A percentile compares a stretch with the other conserved stretches of the same genome.
Evolutionary conservation across 768 basidiomycete genomes (phyloP).

Genomic region (Pseudohyphozyma bogoriensis): DNA sequence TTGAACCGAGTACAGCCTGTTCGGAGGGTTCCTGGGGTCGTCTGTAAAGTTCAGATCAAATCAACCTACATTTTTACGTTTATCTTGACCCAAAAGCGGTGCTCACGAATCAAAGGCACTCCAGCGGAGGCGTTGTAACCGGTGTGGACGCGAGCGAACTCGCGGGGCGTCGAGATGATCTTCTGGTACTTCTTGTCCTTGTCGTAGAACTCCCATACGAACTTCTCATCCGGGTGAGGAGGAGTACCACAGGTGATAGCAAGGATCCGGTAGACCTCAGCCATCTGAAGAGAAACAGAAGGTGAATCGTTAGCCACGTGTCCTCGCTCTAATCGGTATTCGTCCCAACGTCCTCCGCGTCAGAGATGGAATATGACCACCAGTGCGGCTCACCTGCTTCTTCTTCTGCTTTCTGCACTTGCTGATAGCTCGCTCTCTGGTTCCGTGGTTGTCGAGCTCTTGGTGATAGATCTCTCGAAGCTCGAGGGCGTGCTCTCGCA

Average conservation of each 20-base stretch:
- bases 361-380: too few species aligned
- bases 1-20: constrained; percentile 78
- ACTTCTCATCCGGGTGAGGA: constrained; percentile 54
- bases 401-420: constrained; percentile 63
- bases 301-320: neutral
- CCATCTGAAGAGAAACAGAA: constrained; percentile 54
- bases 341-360: too few species aligned
- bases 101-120: constrained; percentile 81
- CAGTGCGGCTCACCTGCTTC: neutral
- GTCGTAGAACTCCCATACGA: constrained; percentile 84
- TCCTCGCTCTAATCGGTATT: neutral
- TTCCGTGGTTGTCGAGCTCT: constrained; percentile 42
- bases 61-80: too few species aligned
- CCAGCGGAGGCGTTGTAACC: constrained; percentile 46
- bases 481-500: constrained; percentile 78
- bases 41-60: too few species aligned
- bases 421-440: constrained; percentile 12
- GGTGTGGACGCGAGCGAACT: constrained; percentile 56
- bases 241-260: constrained; percentile 79
- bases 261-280: constrained; percentile 73
- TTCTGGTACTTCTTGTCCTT: constrained; percentile 48
- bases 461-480: constrained; percentile 54
- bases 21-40: constrained; percentile 74
- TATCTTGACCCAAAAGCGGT: too few species aligned
- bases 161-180: constrained; percentile 65